These are phyloP conservation scores for Collybiopsis luxurians DNA, from an alignment of 768 basidiomycete species.

Conservation along the genomic window DNA sequence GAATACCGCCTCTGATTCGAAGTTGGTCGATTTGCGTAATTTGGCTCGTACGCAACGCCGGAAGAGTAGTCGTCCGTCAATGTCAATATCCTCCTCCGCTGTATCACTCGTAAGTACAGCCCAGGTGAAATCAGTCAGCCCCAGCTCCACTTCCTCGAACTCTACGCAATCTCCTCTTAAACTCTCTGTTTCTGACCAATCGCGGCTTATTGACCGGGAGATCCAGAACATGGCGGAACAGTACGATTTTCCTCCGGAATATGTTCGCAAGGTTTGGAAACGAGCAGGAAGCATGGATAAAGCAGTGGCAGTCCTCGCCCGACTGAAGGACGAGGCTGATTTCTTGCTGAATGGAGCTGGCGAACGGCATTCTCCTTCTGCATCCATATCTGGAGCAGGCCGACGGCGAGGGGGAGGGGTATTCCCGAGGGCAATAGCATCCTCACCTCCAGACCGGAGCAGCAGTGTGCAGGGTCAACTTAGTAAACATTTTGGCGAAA, in stretches of 20 bases:
- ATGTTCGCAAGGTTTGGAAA: conserved; percentile 2
- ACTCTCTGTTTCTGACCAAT: conserved; percentile 1
- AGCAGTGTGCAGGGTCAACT: neutral
- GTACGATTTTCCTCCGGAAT: conserved; percentile 4
- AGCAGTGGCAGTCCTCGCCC: neutral
- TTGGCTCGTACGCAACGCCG: neutral
- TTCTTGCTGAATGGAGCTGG: neutral
- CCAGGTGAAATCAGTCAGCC: neutral
- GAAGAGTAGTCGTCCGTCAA: neutral
- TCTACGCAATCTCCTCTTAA: neutral
- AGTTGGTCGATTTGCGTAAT: neutral
- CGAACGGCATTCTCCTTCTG: neutral
- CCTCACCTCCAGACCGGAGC: neutral
- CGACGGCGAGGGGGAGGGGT: neutral
- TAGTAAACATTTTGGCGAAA: neutral
- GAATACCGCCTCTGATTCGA: neutral
- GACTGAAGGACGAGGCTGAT: neutral
- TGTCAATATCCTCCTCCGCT: neutral
- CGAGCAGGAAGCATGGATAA: neutral
- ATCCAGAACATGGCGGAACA: neutral
- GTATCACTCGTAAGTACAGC: neutral
- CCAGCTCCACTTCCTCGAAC: neutral
- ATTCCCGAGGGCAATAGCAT: too few relatives aligned
- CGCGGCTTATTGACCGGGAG: neutral
- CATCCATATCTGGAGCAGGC: neutral